Evolutionary conservation across 2,329 filamentous ascomycete species (phyloP), one percentile per base, ranked within the genome.

Genomic region (Clarireedia hainanense): DNA sequence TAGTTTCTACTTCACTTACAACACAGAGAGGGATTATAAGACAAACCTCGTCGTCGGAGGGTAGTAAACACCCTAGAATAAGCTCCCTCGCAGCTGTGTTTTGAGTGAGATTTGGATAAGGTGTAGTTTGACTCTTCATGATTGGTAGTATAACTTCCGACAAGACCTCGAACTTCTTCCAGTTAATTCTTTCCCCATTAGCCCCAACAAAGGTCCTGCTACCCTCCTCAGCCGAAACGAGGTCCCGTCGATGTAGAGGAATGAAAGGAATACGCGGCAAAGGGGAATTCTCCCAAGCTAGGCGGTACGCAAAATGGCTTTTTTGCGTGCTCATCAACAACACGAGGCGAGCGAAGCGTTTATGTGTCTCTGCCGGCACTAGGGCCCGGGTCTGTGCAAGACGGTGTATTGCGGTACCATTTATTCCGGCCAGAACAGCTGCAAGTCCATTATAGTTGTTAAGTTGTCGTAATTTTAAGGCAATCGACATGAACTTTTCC

Each of bases 401-500:
- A 17, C 94, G 86, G 67, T 94, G 87, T 27, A 99, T 86, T 0
- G 91, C 84, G 2, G 88, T 89, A 57, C 89, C 88, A 68, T 95
- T 95, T 66, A 99, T 87, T 7, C 92, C 94, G 6, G 94, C 92
- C 57, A 99, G 81, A 37, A 99, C 84, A 6, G 94, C 92, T n/a
- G 91, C 92, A 1, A 99, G 77, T 0, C 91, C 88, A 69, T 97
- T 97, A 76, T 97, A 99, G 71, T 99, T 97, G 75, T 97, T 96
- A 59, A 96, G 75, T 67, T 91, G 86, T 40, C 94, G 87, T 50
- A 99, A 76, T 73, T 91, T 92, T 66, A 86, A 68, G 37, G 92
- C 91, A 64, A 99, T 84, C 51, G 81, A 82, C 89, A 97, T 97
- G 69, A 96, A 96, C 69, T 96, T 96, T 70, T 96, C 92, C 55